phyloP scores from a whole-genome alignment of 2,329 filamentous ascomycete genomes.

The Mycosphaerelloides madeirae region DNA sequence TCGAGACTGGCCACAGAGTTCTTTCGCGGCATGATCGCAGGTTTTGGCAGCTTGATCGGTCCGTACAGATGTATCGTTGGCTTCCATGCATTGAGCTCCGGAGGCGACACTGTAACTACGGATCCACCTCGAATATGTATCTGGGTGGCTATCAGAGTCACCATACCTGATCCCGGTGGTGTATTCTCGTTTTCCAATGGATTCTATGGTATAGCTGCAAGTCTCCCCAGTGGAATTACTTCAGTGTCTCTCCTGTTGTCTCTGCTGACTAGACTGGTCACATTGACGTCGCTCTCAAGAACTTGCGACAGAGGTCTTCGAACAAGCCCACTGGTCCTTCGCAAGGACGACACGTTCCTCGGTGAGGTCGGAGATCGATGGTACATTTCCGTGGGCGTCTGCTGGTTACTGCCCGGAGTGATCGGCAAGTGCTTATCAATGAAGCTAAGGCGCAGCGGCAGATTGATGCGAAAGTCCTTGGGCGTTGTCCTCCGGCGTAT shows the following conservation, averaged over 20 bases:
- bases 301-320: constrained; percentile 24
- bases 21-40: constrained; percentile 32
- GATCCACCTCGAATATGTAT: constrained; percentile 33
- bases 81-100: constrained; percentile 33
- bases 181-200: constrained; percentile 16
- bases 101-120: constrained; percentile 32
- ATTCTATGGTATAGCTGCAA: constrained; percentile 24
- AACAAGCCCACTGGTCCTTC: constrained; percentile 11
- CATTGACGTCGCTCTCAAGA: constrained; percentile 8
- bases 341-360: not conserved
- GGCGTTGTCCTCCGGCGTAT: constrained; percentile 6
- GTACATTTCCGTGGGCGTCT: constrained; percentile 22
- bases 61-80: constrained; percentile 39
- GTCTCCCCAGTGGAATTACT: constrained; percentile 12
- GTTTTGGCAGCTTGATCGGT: constrained; percentile 38
- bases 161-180: constrained; percentile 17
- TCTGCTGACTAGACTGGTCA: not conserved
- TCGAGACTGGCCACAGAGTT: constrained; percentile 39
- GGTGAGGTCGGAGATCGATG: constrained; percentile 6
- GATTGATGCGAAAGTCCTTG: constrained; percentile 15
- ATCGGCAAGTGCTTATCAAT: constrained; percentile 21
- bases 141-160: constrained; percentile 23
- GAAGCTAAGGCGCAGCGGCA: constrained; percentile 23
- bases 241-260: constrained; percentile 7
- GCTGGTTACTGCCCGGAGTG: constrained; percentile 19